Evolutionary conservation across 257 asterid species (phyloP).

Genomic region (Fraxinus excelsior): DNA sequence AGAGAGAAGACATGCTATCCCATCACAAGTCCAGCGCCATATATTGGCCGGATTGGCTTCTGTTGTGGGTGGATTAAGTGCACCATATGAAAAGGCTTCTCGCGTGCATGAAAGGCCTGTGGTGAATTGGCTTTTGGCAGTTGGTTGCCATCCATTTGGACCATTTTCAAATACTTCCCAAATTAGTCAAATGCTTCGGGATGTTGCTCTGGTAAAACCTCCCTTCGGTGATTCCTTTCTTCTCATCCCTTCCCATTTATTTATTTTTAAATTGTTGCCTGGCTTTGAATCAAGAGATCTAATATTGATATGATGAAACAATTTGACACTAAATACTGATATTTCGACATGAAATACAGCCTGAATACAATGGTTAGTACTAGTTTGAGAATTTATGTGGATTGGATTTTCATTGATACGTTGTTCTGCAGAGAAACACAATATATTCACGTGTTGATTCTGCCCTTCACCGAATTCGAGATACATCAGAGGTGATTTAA

Average conservation of each 20-base stretch:
- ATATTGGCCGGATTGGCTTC: conserved; percentile 94
- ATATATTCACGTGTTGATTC: conserved; percentile 95
- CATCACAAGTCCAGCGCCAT: conserved; percentile 82
- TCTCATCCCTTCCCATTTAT: background rate
- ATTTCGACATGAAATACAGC: background rate
- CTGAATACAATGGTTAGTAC: background rate
- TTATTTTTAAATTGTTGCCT: background rate
- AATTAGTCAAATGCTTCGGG: conserved; percentile 85
- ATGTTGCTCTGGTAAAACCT: conserved; percentile 78
- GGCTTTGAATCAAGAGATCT: background rate
- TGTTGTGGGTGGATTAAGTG: conserved; percentile 94
- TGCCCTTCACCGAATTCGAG: conserved; percentile 92
- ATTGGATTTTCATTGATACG: background rate
- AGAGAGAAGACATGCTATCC: conserved; percentile 87
- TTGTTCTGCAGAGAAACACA: conserved; percentile 72
- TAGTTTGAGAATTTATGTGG: background rate
- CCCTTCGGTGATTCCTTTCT: background rate
- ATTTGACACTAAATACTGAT: background rate
- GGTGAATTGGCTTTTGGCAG: conserved; percentile 94
- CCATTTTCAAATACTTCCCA: conserved; percentile 88
- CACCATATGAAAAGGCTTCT: conserved; percentile 95
- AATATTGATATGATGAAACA: conserved; percentile 10
- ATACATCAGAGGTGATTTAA: conserved; percentile 74
- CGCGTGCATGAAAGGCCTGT: conserved; percentile 88
- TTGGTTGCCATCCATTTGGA: conserved; percentile 99